These are phyloP conservation scores for Corynascus novoguineensis DNA, from an alignment of 495 filamentous ascomycete genomes.

Conservation along the genomic window DNA sequence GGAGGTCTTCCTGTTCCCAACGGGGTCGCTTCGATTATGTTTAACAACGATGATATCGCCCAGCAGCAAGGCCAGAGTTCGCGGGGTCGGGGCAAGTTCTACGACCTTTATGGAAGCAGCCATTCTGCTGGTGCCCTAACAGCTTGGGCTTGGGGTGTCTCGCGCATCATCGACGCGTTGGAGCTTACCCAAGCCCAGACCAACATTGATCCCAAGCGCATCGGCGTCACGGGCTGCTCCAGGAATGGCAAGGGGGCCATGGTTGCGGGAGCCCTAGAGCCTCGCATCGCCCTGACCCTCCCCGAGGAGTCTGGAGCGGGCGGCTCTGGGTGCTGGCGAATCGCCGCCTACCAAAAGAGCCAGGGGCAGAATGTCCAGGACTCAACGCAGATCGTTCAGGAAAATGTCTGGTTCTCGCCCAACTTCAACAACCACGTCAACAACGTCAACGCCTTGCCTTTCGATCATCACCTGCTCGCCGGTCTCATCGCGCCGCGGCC, in stretches of 20 bases:
- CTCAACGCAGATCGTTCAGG: slow-evolving; percentile 42
- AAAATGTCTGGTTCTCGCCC: slow-evolving; percentile 49
- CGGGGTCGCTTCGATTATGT: slow-evolving; percentile 44
- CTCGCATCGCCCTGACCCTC: slow-evolving; percentile 47
- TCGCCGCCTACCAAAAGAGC: slow-evolving; percentile 38
- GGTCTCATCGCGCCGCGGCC: slow-evolving; percentile 44
- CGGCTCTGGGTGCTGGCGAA: slow-evolving; percentile 48
- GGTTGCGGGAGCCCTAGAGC: slow-evolving; percentile 46
- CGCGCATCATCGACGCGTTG: slow-evolving; percentile 48
- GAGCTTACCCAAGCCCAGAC: slow-evolving; percentile 37
- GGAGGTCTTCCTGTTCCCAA: slow-evolving; percentile 43
- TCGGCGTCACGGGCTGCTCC: slow-evolving; percentile 50
- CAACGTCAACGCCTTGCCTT: slow-evolving; percentile 37
- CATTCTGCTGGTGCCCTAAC: slow-evolving; percentile 46
- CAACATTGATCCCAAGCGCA: slow-evolving; percentile 42
- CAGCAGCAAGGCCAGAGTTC: slow-evolving; percentile 33
- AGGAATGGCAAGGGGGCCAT: slow-evolving; percentile 53
- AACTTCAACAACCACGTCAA: slow-evolving; percentile 39
- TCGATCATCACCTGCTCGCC: slow-evolving; percentile 49
- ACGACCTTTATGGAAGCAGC: slow-evolving; percentile 41
- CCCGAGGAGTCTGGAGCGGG: slow-evolving; percentile 50
- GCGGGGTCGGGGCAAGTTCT: slow-evolving; percentile 46
- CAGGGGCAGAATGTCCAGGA: slow-evolving; percentile 48
- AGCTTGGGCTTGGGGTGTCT: slow-evolving; percentile 51
- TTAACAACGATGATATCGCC: slow-evolving; percentile 47